phyloP scores from a whole-genome alignment of 371 early-diverging fungal genomes.

The Circinella umbellata region DNA sequence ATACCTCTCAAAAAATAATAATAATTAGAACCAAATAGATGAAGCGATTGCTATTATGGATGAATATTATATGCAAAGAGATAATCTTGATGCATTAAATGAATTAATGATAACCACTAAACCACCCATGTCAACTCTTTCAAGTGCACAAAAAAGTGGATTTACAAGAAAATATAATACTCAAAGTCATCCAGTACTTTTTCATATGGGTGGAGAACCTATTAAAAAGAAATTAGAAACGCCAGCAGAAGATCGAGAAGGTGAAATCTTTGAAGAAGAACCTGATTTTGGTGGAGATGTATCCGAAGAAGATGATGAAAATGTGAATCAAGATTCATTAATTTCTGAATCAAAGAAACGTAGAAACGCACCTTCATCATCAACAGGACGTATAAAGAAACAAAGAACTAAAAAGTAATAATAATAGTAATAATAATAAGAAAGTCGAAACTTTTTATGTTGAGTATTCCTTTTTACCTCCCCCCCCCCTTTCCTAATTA shows the following conservation, averaged over 20 bases:
- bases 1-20: no score
- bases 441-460: no score
- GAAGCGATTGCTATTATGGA: constrained; percentile 88
- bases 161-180: constrained; percentile 89
- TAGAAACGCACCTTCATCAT: background rate
- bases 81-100: constrained; percentile 85
- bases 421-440: no score
- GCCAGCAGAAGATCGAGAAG: constrained; percentile 66
- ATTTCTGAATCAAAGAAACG: constrained; percentile 13
- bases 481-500: no score
- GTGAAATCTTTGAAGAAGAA: constrained; percentile 70
- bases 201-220: constrained; percentile 48
- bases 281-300: constrained; percentile 53
- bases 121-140: constrained; percentile 60
- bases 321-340: constrained; percentile 1
- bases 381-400: background rate
- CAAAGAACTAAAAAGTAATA: background rate
- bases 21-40: constrained; percentile 61
- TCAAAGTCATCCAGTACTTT: constrained; percentile 73
- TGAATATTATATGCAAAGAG: constrained; percentile 85
- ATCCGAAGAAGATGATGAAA: constrained; percentile 60
- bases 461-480: no score
- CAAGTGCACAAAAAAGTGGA: constrained; percentile 73
- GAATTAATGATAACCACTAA: constrained; percentile 67
- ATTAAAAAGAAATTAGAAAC: constrained; percentile 41